Percentiles rank a stretch among this genome's conserved stretches.
These are phyloP conservation scores for Massospora cicadina DNA, from an alignment of 371 early-diverging fungal species.

Conservation along the genomic window DNA sequence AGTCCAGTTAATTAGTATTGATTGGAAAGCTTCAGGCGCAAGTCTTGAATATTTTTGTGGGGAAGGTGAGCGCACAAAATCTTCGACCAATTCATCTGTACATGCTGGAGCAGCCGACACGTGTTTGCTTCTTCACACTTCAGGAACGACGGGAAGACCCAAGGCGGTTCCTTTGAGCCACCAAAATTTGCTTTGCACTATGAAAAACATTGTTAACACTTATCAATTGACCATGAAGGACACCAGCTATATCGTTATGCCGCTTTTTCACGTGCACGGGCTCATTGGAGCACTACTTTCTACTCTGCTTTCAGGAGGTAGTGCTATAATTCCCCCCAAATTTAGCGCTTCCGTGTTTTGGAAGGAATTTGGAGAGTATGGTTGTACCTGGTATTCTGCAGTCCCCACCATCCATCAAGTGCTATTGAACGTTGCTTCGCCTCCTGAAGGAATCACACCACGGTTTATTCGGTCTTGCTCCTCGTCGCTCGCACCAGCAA, in stretches of 20 bases:
- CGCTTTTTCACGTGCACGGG: conserved; percentile 86
- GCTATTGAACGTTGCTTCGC: conserved; percentile 33
- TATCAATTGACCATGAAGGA: conserved; percentile 43
- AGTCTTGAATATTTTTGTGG: not conserved
- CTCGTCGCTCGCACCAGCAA: conserved; percentile 57
- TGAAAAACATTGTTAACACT: conserved; percentile 50
- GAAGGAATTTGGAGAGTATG: conserved; percentile 38
- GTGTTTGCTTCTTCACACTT: conserved; percentile 63
- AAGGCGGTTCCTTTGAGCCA: conserved; percentile 81
- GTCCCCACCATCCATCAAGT: conserved; percentile 85
- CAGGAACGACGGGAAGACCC: conserved; percentile 67
- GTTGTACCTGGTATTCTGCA: conserved; percentile 63
- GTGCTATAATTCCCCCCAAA: conserved; percentile 55
- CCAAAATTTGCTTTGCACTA: conserved; percentile 46
- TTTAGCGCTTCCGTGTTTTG: conserved; percentile 69
- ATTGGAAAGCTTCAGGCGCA: conserved; percentile 24
- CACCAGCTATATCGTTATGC: conserved; percentile 64
- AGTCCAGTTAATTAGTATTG: conserved; percentile 29
- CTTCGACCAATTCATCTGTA: not conserved
- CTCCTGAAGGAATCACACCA: conserved; percentile 26
- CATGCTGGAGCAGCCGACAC: conserved; percentile 24
- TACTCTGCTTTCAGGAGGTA: conserved; percentile 54
- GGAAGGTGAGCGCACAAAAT: not conserved
- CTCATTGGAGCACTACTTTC: conserved; percentile 59
- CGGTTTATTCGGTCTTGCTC: conserved; percentile 78